These are phyloP conservation scores for Nicotiana attenuata DNA, from an alignment of 257 asterid genomes.

Conservation along the genomic window DNA sequence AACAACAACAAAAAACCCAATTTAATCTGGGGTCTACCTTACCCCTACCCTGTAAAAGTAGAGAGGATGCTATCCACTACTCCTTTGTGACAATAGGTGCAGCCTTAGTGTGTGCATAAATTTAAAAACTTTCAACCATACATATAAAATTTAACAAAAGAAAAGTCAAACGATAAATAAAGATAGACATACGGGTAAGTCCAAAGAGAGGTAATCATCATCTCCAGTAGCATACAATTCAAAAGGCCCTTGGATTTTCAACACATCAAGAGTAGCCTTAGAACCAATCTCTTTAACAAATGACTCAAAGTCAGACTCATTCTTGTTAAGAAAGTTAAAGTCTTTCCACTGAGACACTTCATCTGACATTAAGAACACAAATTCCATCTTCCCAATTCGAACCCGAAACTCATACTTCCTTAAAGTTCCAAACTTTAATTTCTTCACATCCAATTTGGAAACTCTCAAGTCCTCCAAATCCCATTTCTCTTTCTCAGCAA, in stretches of 20 bases:
- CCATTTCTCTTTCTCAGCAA: conserved; percentile 60
- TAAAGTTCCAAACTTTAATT: conserved; percentile 35
- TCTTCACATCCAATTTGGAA: conserved; percentile 46
- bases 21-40: too few relatives aligned
- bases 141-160: not conserved
- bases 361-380: conserved; percentile 51
- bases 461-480: conserved; percentile 46
- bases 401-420: conserved; percentile 42
- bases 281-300: conserved; percentile 41
- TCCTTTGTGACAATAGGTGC: not conserved
- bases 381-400: conserved; percentile 43
- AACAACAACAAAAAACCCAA: too few relatives aligned
- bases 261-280: conserved; percentile 35
- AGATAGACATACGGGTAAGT: conserved; percentile 49
- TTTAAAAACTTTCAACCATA: not conserved
- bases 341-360: conserved; percentile 50
- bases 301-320: conserved; percentile 42
- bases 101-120: not conserved
- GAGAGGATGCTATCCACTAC: not conserved
- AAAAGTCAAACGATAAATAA: not conserved
- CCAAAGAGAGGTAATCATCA: conserved; percentile 47
- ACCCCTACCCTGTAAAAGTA: too few relatives aligned
- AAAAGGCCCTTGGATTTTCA: conserved; percentile 66
- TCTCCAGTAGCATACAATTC: conserved; percentile 48
- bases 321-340: conserved; percentile 19